Conservation (phyloP, 1,284 basidiomycete genomes). For the Omphalotus olearius region DNA sequence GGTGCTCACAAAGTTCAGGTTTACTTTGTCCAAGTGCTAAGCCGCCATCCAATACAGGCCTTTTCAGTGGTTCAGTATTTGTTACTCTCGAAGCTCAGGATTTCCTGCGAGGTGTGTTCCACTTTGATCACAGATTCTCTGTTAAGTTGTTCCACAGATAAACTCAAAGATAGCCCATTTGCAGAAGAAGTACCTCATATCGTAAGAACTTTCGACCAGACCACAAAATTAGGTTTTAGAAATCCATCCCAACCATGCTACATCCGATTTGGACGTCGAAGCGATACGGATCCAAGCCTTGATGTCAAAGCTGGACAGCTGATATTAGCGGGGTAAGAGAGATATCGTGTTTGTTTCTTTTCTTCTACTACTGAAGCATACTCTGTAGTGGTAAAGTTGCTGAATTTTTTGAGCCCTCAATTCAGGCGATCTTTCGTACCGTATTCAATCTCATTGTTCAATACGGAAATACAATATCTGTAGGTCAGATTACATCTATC, state of each 20-base stretch:
- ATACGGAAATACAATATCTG: background rate
- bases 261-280: background rate
- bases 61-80: slow-evolving; percentile 2
- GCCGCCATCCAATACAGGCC: background rate
- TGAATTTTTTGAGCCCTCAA: background rate
- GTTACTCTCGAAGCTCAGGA: slow-evolving; percentile 1
- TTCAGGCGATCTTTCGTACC: background rate
- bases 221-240: slow-evolving; percentile 1
- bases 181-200: background rate
- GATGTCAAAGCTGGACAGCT: slow-evolving; percentile 1
- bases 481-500: background rate
- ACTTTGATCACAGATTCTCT: background rate
- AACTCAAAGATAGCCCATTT: background rate
- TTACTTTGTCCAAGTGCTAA: background rate
- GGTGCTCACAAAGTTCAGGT: background rate
- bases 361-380: background rate
- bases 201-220: background rate
- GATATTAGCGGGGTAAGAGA: background rate
- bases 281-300: background rate
- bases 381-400: background rate
- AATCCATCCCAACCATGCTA: background rate
- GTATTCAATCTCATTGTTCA: background rate
- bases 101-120: background rate
- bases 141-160: background rate
- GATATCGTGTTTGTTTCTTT: background rate